Evolutionary conservation across 345 rosid genomes (phyloP).

Genomic region (Draba incana): DNA sequence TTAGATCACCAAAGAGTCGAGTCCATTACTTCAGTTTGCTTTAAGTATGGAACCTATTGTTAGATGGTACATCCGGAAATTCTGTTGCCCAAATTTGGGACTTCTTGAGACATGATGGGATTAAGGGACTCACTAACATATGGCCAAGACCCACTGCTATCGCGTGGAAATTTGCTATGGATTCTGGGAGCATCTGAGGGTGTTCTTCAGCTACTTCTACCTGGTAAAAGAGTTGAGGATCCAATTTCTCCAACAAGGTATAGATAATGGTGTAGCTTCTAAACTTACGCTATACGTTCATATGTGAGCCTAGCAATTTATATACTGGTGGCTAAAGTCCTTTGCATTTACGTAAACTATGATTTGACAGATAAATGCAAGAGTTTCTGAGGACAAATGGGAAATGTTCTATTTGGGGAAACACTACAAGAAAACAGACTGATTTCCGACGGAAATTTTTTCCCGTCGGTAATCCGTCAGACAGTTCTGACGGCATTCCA

Average conservation of each 20-base stretch:
- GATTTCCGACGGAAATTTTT: too few relatives aligned
- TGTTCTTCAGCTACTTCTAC: slow-evolving; percentile 84
- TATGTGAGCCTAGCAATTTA: slow-evolving; percentile 51
- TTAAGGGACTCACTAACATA: slow-evolving; percentile 65
- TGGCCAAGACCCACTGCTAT: slow-evolving; percentile 96
- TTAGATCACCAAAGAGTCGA: too few relatives aligned
- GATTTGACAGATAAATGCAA: slow-evolving; percentile 97
- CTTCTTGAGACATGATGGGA: slow-evolving; percentile 62
- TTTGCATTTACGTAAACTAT: slow-evolving; percentile 92
- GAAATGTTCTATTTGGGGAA: slow-evolving; percentile 91
- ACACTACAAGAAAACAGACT: too few relatives aligned
- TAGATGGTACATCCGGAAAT: slow-evolving; percentile 83
- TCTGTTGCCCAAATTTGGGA: slow-evolving; percentile 59
- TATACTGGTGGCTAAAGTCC: slow-evolving; percentile 76
- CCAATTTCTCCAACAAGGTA: slow-evolving; percentile 87
- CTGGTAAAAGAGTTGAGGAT: slow-evolving; percentile 89
- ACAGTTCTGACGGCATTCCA: too few relatives aligned
- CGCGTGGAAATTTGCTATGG: too few relatives aligned
- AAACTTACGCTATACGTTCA: background rate
- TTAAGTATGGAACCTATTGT: too few relatives aligned
- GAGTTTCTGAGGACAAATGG: slow-evolving; percentile 94
- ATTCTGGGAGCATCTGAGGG: slow-evolving; percentile 74
- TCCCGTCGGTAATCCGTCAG: too few relatives aligned
- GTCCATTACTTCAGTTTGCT: too few relatives aligned
- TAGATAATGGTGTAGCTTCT: background rate